These are phyloP conservation scores for Paecilomyces niveus DNA, from an alignment of 2,329 filamentous ascomycete species.

Conservation along the genomic window DNA sequence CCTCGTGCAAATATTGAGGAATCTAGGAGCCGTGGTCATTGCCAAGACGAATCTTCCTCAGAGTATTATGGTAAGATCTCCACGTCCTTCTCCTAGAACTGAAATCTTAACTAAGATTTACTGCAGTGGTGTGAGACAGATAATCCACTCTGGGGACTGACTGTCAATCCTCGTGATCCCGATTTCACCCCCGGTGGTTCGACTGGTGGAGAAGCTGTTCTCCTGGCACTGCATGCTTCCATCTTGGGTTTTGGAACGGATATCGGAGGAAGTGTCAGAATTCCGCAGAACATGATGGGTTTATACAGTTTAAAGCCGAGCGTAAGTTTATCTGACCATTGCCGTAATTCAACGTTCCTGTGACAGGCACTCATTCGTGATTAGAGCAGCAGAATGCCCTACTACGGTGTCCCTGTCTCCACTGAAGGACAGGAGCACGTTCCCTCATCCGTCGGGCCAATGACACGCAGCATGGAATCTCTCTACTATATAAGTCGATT, in stretches of 20 bases:
- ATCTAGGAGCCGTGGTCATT: constrained; percentile 46
- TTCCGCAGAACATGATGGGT: constrained; percentile 43
- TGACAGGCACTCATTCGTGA: neutral
- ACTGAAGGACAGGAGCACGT: constrained; percentile 60
- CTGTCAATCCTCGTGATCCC: constrained; percentile 38
- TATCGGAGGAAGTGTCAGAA: constrained; percentile 46
- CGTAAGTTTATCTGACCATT: constrained; percentile 19
- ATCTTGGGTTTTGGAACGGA: constrained; percentile 46
- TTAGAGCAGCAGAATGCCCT: constrained; percentile 52
- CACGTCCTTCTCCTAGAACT: neutral
- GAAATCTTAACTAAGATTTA: neutral
- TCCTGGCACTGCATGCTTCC: constrained; percentile 36
- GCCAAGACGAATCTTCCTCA: constrained; percentile 48
- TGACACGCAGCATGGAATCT: constrained; percentile 47
- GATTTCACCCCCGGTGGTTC: constrained; percentile 43
- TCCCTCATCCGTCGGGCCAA: constrained; percentile 55
- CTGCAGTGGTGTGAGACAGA: constrained; percentile 48
- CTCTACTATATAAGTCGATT: constrained; percentile 42
- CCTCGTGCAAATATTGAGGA: constrained; percentile 43
- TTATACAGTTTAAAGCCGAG: constrained; percentile 45
- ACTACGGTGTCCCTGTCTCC: constrained; percentile 52
- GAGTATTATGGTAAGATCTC: constrained; percentile 43
- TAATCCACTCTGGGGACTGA: constrained; percentile 46
- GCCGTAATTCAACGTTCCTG: neutral
- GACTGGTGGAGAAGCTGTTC: constrained; percentile 38